phyloP scores from a whole-genome alignment of 1,284 basidiomycete genomes.

The Ganoderma multipileum region DNA sequence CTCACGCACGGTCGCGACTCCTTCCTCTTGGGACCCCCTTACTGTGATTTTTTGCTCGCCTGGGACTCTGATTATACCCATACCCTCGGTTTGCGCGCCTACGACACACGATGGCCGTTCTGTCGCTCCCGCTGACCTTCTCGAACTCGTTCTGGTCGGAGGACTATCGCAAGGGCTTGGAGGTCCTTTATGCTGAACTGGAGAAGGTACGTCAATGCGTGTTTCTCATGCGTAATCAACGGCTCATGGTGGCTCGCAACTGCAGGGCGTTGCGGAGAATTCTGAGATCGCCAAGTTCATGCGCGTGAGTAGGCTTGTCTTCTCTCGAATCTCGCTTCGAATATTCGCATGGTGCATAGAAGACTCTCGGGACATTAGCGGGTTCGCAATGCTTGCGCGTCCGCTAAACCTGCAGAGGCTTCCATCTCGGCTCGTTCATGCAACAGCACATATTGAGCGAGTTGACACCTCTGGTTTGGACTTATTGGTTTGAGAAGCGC shows the following conservation, averaged over 20 bases:
- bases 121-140: conserved; percentile 86
- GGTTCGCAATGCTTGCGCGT: neutral
- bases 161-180: conserved; percentile 84
- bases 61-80: conserved; percentile 1
- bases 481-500: conserved; percentile 8
- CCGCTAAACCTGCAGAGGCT: neutral
- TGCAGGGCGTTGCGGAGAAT: conserved; percentile 79
- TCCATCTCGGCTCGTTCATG: neutral
- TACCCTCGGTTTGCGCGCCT: conserved; percentile 1
- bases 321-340: neutral
- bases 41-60: conserved; percentile 9
- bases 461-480: conserved; percentile 7
- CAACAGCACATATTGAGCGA: neutral
- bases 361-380: neutral
- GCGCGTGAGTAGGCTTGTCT: conserved; percentile 56
- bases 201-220: conserved; percentile 64
- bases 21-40: conserved; percentile 6
- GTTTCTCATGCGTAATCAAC: conserved; percentile 8
- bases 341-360: neutral
- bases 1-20: conserved; percentile 18
- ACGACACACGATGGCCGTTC: conserved; percentile 69
- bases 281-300: conserved; percentile 85
- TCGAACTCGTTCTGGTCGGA: conserved; percentile 93
- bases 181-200: conserved; percentile 78
- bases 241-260: conserved; percentile 10